These are phyloP conservation scores for Berberis vulgaris DNA, from an alignment of 164 flowering plant genomes.

Conservation along the genomic window DNA sequence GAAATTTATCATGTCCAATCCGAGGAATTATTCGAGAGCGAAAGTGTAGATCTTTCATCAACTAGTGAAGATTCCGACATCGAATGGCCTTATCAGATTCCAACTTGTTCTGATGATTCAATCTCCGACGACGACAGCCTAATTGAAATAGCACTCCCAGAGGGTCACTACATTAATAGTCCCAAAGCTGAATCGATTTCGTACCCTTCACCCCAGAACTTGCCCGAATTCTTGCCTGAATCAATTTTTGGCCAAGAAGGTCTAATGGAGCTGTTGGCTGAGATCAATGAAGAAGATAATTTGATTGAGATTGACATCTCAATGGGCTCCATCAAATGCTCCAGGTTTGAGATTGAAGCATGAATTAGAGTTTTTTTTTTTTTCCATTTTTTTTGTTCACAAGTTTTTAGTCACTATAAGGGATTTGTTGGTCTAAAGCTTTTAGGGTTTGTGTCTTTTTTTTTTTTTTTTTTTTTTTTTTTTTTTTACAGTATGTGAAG, in stretches of 20 bases:
- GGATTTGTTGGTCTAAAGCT: neutral
- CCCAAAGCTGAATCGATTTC: conserved; percentile 19
- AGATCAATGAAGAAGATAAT: conserved; percentile 49
- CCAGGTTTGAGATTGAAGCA: conserved; percentile 34
- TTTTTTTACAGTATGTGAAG: conserved; percentile 1
- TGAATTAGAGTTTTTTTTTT: conserved; percentile 3
- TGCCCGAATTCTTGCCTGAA: conserved; percentile 21
- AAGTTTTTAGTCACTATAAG: neutral
- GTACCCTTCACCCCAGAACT: conserved; percentile 11
- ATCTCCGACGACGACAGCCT: conserved; percentile 74
- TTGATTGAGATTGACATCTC: conserved; percentile 65
- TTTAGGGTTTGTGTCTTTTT: no score
- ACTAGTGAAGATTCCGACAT: conserved; percentile 43
- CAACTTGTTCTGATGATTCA: conserved; percentile 26
- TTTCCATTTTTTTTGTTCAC: neutral
- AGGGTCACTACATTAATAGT: conserved; percentile 34
- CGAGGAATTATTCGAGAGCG: conserved; percentile 26
- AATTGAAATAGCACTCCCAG: conserved; percentile 75
- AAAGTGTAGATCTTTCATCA: conserved; percentile 30
- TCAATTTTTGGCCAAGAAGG: conserved; percentile 27
- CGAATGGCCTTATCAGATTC: conserved; percentile 30
- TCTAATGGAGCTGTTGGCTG: conserved; percentile 51
- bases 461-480: no score
- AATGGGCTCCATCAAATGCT: conserved; percentile 44
- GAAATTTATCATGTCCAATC: conserved; percentile 7